Conservation (phyloP, 495 filamentous ascomycete genomes). For the Amphirosellinia nigrospora region DNA sequence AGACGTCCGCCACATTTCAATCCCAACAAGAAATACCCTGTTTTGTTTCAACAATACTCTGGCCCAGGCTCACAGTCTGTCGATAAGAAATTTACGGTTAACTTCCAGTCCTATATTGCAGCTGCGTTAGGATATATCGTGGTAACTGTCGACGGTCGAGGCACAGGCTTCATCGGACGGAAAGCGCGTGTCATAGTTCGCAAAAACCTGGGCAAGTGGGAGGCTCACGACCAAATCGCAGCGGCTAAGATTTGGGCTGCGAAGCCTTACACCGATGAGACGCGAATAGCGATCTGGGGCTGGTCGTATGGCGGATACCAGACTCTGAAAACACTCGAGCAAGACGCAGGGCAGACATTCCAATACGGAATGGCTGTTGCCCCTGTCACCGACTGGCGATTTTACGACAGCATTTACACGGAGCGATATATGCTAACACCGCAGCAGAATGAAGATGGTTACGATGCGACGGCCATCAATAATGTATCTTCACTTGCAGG, state of each 20-base stretch:
- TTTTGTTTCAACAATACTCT: constrained; percentile 91
- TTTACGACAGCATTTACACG: constrained; percentile 94
- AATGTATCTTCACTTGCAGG: constrained; percentile 71
- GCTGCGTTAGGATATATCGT: constrained; percentile 90
- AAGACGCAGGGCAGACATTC: constrained; percentile 88
- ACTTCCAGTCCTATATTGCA: constrained; percentile 91
- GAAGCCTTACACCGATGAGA: constrained; percentile 83
- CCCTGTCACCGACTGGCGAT: constrained; percentile 95
- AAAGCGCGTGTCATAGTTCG: constrained; percentile 81
- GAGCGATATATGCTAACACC: constrained; percentile 96
- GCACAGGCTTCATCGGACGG: constrained; percentile 89
- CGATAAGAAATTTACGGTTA: constrained; percentile 77
- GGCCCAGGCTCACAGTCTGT: constrained; percentile 91
- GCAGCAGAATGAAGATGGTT: constrained; percentile 77
- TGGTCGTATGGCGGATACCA: constrained; percentile 98
- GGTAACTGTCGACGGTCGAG: constrained; percentile 91
- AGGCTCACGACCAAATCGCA: constrained; percentile 89
- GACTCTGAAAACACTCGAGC: constrained; percentile 94
- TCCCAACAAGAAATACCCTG: constrained; percentile 82
- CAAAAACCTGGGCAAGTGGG: constrained; percentile 82
- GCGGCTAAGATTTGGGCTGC: constrained; percentile 84
- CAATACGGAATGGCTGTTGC: constrained; percentile 97
- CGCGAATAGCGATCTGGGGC: constrained; percentile 91
- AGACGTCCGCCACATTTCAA: constrained; percentile 91
- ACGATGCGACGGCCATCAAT: constrained; percentile 73